Evolutionary conservation across 2,329 filamentous ascomycete genomes (phyloP).

Genomic region (Chrysosporium queenslandicum): DNA sequence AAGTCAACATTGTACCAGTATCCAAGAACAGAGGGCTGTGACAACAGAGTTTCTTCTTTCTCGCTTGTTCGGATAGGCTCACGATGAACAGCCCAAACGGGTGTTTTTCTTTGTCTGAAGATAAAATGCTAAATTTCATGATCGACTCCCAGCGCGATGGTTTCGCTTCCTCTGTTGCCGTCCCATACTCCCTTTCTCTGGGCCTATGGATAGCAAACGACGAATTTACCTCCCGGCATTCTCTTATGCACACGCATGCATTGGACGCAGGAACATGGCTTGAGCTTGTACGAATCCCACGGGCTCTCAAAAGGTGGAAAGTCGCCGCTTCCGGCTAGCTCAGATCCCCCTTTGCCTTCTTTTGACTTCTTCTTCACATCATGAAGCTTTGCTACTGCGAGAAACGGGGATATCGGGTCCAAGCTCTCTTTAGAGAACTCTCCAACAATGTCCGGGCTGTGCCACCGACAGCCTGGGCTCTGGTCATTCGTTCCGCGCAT

Average conservation of each 20-base stretch:
- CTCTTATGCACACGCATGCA: no score
- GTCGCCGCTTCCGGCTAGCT: neutral
- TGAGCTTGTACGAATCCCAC: no score
- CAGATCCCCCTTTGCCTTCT: neutral
- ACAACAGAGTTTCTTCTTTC: neutral
- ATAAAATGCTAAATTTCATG: neutral
- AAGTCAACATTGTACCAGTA: neutral
- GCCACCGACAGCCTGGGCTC: neutral
- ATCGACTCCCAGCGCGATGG: neutral
- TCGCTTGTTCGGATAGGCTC: neutral
- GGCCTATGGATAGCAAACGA: neutral
- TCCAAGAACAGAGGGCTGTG: neutral
- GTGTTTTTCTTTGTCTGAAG: slow-evolving; percentile 1
- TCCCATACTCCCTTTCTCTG: neutral
- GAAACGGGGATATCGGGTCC: no score
- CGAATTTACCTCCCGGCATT: neutral
- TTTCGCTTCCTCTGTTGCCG: neutral
- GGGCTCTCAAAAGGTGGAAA: neutral
- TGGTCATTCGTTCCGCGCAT: neutral
- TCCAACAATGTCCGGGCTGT: no score
- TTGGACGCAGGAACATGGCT: no score
- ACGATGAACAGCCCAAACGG: neutral
- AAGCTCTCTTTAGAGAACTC: no score
- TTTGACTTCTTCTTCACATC: no score
- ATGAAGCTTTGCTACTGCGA: no score